Base-by-base conservation (phyloP, 805 yeast genomes). In the Cephaloascus albidus region DNA sequence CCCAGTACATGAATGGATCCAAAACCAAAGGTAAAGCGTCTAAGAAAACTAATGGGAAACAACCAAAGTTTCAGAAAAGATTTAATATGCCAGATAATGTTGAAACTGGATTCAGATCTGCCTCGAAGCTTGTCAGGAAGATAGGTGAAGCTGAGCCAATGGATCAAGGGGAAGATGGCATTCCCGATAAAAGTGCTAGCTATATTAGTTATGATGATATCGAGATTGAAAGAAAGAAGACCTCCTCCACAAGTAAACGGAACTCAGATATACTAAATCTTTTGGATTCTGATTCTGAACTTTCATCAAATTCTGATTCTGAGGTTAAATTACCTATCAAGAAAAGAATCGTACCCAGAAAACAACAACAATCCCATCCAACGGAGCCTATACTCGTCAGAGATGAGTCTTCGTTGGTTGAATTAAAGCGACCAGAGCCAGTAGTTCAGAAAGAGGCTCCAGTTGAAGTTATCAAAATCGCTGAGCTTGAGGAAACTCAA, bases 1-100 rank as follows among this genome's bases (percentile, higher is more conserved):
- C 86, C 1, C 78, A 74, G 46, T 70, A 77, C 38, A 81, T 80
- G 76, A 57, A 68, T 18, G 72, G 69, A 33, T 18, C 43, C 39
- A 43, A 43, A 36, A n/a, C 40, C 19, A 45, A 41, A 40, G 35
- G 37, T 23, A 32, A 41, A 27, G 35, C 43, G 18, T 38, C 43
- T 2, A 33, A 39, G 20, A 48, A 42, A 40, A 38, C 39, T 27
- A 46, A 43, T 41, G n/a, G n/a, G n/a, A 52, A 56, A 36, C 37
- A 43, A 3, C 50, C 47, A 34, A 58, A 49, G 23, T 37, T 36
- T 8, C 39, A 49, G 18, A 74, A 81, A 53, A 61, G 58, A 35
- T 83, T 83, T 45, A 78, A 77, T 54, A 78, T 83, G 85, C 93
- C 93, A 0, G 84, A 79, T 45, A 68, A 76, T 49, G 89, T 76